Base-by-base conservation (phyloP, 2,329 filamentous ascomycete genomes). In the Aspergillus sergii region DNA sequence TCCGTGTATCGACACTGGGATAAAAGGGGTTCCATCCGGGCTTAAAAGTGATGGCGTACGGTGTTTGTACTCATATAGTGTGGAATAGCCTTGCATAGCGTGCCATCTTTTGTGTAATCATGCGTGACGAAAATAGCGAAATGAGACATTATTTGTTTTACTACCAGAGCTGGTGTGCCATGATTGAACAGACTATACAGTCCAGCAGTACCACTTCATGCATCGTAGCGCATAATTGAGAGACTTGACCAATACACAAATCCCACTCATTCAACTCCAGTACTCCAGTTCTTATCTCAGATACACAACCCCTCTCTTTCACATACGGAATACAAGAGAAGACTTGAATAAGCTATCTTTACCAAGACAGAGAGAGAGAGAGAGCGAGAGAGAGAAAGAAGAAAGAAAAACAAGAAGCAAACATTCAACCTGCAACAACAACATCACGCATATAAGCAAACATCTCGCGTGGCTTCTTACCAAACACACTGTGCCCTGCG, bases 391-490 rank as follows among this genome's bases (percentile, higher is more conserved):
- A 28, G 6, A 28, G 0, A 28, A 26, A 28, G 0, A 16, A 7
- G 0, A 36, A 7, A 3, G 7, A 16, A 36, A 16, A 7, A 28
- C 1, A 16, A 36, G 14, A 36, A 14, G 34, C 14, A 36, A 36
- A 36, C 34, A 36, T 36, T 36, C 34, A 36, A 7, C 34, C 34
- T 36, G 14, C 14, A 14, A 76, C 63, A 32, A 78, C 71, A 39
- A 78, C 72, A 64, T 77, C 74, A 48, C 75, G 75, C 21, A 75
- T 74, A 62, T 73, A 79, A 39, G 76, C 68, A 63, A 78, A 79
- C 71, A 78, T 73, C 55, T 73, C 72, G 16, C 66, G 66, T n/a
- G 72, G 68, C 60, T 72, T 72, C 54, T 72, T 71, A 4, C 66
- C 67, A 63, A 74, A 75, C 2, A 78, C 74, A 59, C 66, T 73